phyloP scores from a whole-genome alignment of 345 rosid species.

The Hibiscus trionum region DNA sequence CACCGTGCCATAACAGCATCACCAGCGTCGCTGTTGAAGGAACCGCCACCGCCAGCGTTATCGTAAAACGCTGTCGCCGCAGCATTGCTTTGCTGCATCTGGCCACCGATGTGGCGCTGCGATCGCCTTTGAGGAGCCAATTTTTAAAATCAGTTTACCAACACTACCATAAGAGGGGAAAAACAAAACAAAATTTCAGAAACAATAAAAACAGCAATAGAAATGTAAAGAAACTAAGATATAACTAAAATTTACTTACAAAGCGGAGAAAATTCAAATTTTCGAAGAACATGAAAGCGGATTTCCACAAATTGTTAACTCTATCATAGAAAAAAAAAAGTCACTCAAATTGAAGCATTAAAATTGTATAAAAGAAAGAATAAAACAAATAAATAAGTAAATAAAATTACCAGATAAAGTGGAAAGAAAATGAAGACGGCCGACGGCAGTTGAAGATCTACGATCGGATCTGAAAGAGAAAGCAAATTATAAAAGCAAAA shows the following conservation, averaged over 20 bases:
- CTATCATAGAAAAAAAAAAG: conserved; percentile 7
- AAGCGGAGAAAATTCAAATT: conserved; percentile 40
- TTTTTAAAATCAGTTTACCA: conserved; percentile 62
- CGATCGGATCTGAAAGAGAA: conserved; percentile 19
- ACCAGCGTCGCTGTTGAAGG: conserved; percentile 47
- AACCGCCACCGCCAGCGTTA: conserved; percentile 15
- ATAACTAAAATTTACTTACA: conserved; percentile 35
- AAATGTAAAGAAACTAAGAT: background rate
- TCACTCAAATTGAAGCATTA: background rate
- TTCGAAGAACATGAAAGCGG: conserved; percentile 43
- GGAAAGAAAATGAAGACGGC: background rate
- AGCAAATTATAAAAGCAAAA: conserved; percentile 6
- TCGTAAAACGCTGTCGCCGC: conserved; percentile 84
- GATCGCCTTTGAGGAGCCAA: conserved; percentile 99
- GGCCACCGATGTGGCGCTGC: conserved; percentile 99
- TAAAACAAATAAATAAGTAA: background rate
- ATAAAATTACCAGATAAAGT: background rate
- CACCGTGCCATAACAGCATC: conserved; percentile 99
- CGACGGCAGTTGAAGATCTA: conserved; percentile 26
- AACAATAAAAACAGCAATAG: too few species aligned
- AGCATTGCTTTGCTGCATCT: conserved; percentile 93
- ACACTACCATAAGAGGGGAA: conserved; percentile 28
- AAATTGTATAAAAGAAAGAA: background rate
- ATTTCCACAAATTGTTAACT: background rate
- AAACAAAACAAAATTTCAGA: conserved; percentile 6